Conservation (phyloP, 306 rosid species). For the Prinsepia uniflora region DNA sequence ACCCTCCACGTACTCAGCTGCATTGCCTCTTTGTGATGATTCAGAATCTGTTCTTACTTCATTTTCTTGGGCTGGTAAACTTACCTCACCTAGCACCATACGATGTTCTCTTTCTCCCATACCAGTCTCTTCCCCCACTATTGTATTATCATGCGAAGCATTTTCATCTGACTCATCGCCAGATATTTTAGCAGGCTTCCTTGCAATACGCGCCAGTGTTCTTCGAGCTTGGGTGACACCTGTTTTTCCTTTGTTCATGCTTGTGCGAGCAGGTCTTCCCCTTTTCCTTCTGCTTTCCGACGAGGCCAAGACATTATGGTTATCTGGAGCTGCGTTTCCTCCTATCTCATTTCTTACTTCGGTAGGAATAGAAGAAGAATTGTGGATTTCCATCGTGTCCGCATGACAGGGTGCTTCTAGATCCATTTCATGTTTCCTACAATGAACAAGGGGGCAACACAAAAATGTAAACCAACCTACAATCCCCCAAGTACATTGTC, state of each 20-base stretch:
- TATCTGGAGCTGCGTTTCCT: conserved; percentile 31
- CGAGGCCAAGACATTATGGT: conserved; percentile 23
- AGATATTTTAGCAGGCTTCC: conserved; percentile 59
- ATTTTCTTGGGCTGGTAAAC: conserved; percentile 23
- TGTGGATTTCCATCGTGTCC: conserved; percentile 25
- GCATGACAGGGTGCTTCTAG: conserved; percentile 21
- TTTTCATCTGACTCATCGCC: conserved; percentile 59
- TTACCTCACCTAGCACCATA: conserved; percentile 14
- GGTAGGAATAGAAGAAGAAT: conserved; percentile 21
- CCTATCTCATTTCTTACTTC: conserved; percentile 29
- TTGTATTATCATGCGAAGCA: conserved; percentile 32
- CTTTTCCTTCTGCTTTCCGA: conserved; percentile 49
- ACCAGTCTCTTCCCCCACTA: conserved; percentile 28
- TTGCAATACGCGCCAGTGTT: conserved; percentile 34
- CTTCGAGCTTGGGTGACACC: conserved; percentile 43
- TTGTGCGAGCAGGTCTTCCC: conserved; percentile 62
- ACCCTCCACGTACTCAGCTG: no score
- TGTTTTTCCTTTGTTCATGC: conserved; percentile 35
- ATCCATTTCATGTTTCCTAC: conserved; percentile 44
- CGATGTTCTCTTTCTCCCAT: conserved; percentile 15
- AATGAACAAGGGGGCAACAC: conserved; percentile 12
- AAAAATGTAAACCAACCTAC: not conserved
- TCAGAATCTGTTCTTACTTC: conserved; percentile 26
- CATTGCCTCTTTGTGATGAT: conserved; percentile 22
- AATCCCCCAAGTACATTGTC: not conserved